Evolutionary conservation across 2,329 filamentous ascomycete species (phyloP).

Genomic region (Sporothrix luriei): DNA sequence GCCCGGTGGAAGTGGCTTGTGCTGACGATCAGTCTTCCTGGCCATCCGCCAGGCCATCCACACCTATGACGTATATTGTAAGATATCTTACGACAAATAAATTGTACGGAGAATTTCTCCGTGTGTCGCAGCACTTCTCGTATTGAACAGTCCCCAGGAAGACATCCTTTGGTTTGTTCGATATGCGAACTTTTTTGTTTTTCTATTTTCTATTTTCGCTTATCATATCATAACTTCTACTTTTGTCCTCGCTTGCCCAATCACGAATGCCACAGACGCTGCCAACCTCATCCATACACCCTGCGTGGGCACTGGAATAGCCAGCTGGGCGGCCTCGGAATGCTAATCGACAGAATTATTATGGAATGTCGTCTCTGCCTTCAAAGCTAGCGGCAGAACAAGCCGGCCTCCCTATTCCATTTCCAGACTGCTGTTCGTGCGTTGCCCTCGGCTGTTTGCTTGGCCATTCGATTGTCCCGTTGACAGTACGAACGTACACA

Average conservation of each 20-base stretch:
- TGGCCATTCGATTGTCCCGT: not conserved
- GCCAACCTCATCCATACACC: not conserved
- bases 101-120: not conserved
- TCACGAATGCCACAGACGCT: not conserved
- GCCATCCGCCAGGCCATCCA: not conserved
- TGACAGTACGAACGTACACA: not conserved
- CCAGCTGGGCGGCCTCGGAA: not conserved
- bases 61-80: slow-evolving; percentile 8
- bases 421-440: not conserved
- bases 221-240: not conserved
- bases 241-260: not conserved
- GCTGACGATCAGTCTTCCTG: slow-evolving; percentile 5
- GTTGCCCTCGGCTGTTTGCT: not conserved
- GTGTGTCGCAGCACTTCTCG: too few species aligned
- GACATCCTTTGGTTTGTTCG: slow-evolving; percentile 3
- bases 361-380: not conserved
- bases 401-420: slow-evolving; percentile 14
- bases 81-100: too few species aligned
- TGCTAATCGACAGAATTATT: slow-evolving; percentile 17
- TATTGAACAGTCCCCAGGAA: not conserved
- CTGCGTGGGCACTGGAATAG: not conserved
- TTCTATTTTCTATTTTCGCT: not conserved
- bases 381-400: slow-evolving; percentile 20
- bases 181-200: not conserved
- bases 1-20: not conserved